Conservation (phyloP, 2,329 filamentous ascomycete genomes). For the Gnomoniopsis smithogilvyi region DNA sequence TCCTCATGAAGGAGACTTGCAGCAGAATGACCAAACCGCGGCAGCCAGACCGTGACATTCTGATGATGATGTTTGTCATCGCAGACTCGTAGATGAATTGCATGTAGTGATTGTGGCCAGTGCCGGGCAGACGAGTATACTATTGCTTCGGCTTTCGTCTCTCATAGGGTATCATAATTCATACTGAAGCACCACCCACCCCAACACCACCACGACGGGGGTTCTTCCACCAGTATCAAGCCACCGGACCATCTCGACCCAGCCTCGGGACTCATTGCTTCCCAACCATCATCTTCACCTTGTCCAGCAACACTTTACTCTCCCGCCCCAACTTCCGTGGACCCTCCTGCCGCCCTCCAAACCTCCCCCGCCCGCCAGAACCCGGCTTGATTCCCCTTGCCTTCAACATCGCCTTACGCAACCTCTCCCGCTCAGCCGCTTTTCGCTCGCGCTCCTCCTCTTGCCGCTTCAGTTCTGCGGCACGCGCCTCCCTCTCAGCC, state of each 20-base stretch:
- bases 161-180: background rate
- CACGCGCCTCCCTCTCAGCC: constrained; percentile 39
- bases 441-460: constrained; percentile 64
- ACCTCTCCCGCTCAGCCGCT: constrained; percentile 61
- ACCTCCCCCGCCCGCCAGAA: constrained; percentile 23
- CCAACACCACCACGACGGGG: background rate
- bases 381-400: constrained; percentile 60
- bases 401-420: constrained; percentile 67
- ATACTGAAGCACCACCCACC: background rate
- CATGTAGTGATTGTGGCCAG: background rate
- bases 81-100: background rate
- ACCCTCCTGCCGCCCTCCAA: constrained; percentile 62
- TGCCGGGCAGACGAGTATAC: background rate
- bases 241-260: background rate
- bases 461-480: constrained; percentile 39
- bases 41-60: too few species aligned
- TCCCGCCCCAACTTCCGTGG: constrained; percentile 79
- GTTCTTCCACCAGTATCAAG: background rate
- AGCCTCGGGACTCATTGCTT: constrained; percentile 19
- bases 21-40: too few species aligned
- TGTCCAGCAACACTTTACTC: constrained; percentile 73
- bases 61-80: background rate
- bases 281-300: constrained; percentile 69
- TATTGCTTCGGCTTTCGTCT: background rate
- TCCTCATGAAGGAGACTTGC: too few species aligned